Evolutionary conservation across 495 filamentous ascomycete genomes (phyloP), one percentile per base, ranked within the genome.

Genomic region (Lentithecium fluviatile): DNA sequence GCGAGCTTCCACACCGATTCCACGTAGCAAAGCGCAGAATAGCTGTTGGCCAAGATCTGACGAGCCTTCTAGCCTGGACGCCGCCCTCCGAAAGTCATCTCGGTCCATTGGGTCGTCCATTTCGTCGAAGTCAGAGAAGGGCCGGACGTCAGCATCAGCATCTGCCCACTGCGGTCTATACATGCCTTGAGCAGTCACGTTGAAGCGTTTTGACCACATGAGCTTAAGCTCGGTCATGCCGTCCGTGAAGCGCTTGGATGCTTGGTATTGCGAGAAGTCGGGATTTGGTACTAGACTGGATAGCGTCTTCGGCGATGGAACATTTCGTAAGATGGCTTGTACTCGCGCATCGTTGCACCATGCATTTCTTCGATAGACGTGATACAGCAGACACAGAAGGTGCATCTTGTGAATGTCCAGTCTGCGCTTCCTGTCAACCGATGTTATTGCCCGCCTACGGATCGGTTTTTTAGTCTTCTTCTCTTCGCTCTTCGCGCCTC

Each of bases 31-130:
- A 7, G 90, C 86, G 74, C 94, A 97, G 58, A 93, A 95, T 2
- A 99, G 72, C 71, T 96, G 91, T 19, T 90, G 86, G 13, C 92
- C 94, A 32, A 94, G 80, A 74, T 98, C 93, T 45, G 90, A 85
- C 42, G 92, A 96, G 5, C 91, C 93, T 64, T 80, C 68, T 26
- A 92, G 71, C 2, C 70, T 77, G 53, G 76, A 77, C 1, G 90
- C 88, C 48, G 89, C 85, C 36, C 76, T 76, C 17, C 77, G 76
- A 62, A 97, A 97, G 56, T 94, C 90, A 2, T 74, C 67, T 65
- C 80, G 84, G 12, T 88, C 85, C 25, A 84, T 71, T 37, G 73
- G 73, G 20, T 69, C 52, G 47, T 79, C 77, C 24, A 74, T 70
- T 65, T 88, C 82, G 11, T 78, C 73, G 21, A 83, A 80, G 5